Percentiles rank a stretch among this genome's conserved stretches.
phyloP scores from a whole-genome alignment of 352 stramenopile species.

The Globisporangium solare region DNA sequence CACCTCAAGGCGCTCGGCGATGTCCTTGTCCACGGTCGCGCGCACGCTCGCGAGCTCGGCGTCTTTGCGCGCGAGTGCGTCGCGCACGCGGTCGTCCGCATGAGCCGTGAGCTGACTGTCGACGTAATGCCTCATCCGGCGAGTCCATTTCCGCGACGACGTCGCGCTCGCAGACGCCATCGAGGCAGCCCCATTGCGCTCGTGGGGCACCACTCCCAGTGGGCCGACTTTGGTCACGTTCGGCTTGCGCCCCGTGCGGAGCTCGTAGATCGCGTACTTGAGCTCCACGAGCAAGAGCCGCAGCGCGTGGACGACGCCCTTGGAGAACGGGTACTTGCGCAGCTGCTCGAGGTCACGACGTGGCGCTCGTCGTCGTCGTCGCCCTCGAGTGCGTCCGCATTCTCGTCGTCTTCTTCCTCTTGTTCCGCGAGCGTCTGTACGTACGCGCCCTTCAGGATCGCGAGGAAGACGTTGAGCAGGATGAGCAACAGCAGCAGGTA shows the following conservation, averaged over 20 bases:
- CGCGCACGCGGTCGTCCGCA: constrained; percentile 12
- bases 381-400: constrained; percentile 17
- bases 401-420: constrained; percentile 52
- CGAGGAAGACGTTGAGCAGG: constrained; percentile 69
- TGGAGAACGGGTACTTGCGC: constrained; percentile 57
- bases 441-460: constrained; percentile 75
- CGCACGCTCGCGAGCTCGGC: constrained; percentile 18
- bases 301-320: constrained; percentile 27
- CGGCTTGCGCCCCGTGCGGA: constrained; percentile 36
- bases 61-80: constrained; percentile 15
- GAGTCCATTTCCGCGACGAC: constrained; percentile 42
- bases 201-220: constrained; percentile 20
- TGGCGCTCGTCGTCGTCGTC: constrained; percentile 22
- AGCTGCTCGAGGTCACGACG: constrained; percentile 40
- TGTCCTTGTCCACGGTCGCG: constrained; percentile 35
- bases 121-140: constrained; percentile 35
- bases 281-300: constrained; percentile 34
- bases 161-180: not conserved
- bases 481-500: constrained; percentile 69
- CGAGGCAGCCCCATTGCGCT: too few species aligned
- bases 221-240: constrained; percentile 49
- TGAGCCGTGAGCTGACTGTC: constrained; percentile 46
- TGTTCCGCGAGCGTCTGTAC: constrained; percentile 61
- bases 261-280: constrained; percentile 36
- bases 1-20: constrained; percentile 33